A percentile compares a stretch with the other conserved stretches of the same genome.
Evolutionary conservation across 768 basidiomycete genomes (phyloP).

Genomic region (Boletales sp.): DNA sequence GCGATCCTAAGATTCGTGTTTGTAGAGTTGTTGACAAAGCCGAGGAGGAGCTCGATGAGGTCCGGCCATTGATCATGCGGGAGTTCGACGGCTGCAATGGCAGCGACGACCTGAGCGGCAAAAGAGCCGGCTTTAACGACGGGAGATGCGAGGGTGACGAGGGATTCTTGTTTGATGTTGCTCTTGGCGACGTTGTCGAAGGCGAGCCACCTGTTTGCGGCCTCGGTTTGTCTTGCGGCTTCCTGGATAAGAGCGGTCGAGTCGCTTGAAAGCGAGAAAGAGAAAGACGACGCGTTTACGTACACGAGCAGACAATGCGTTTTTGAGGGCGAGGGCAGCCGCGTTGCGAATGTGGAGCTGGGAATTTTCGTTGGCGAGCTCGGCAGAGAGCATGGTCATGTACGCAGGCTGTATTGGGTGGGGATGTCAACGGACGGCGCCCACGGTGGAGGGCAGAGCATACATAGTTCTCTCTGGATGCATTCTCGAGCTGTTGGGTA

Average conservation of each 20-base stretch:
- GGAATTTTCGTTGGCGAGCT: constrained; percentile 74
- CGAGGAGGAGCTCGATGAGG: constrained; percentile 82
- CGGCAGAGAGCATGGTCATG: constrained; percentile 84
- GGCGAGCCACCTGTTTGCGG: constrained; percentile 78
- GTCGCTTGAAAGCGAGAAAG: constrained; percentile 4
- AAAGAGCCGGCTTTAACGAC: constrained; percentile 74
- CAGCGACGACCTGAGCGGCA: constrained; percentile 90
- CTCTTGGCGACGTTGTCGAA: constrained; percentile 61
- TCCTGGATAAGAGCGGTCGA: constrained; percentile 50
- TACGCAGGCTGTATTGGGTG: constrained; percentile 68
- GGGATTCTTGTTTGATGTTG: constrained; percentile 86
- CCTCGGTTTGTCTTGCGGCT: constrained; percentile 66
- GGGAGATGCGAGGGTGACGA: constrained; percentile 76
- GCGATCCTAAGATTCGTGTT: constrained; percentile 79
- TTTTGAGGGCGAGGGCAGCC: constrained; percentile 97
- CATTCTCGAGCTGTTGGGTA: constrained; percentile 83
- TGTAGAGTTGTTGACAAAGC: constrained; percentile 73
- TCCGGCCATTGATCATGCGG: constrained; percentile 87
- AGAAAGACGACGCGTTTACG: constrained; percentile 35
- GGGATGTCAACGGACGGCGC: constrained; percentile 8
- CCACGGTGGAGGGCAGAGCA: constrained; percentile 32
- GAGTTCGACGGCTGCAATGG: constrained; percentile 91
- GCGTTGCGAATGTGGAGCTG: constrained; percentile 82
- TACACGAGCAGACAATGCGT: constrained; percentile 87
- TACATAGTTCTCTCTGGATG: constrained; percentile 87